Conservation (phyloP, 305 asterid genomes). For the Rubia peregrina region DNA sequence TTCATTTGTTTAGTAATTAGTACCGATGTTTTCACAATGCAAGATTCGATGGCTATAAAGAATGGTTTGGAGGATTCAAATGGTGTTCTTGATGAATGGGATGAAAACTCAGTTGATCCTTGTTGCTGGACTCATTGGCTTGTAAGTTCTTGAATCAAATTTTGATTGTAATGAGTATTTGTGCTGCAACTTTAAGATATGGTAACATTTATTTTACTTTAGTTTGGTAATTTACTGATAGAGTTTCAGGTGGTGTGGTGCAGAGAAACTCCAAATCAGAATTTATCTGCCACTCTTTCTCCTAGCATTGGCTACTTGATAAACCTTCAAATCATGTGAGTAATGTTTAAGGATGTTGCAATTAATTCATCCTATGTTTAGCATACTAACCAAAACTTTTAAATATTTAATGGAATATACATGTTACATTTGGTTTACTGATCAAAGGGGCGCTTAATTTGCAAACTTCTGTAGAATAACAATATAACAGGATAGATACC, state of each 20-base stretch:
- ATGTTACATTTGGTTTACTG: slow-evolving; percentile 3
- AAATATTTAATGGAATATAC: too few species aligned
- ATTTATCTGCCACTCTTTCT: slow-evolving; percentile 68
- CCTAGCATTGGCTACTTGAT: slow-evolving; percentile 83
- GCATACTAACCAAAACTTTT: background rate
- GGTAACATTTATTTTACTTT: background rate
- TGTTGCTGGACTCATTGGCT: slow-evolving; percentile 96
- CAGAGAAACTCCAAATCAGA: slow-evolving; percentile 86
- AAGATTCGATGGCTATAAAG: too few species aligned
- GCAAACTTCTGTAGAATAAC: slow-evolving; percentile 82
- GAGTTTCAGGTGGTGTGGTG: slow-evolving; percentile 43
- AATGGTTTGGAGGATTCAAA: slow-evolving; percentile 69
- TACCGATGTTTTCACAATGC: too few species aligned
- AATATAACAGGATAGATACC: slow-evolving; percentile 75
- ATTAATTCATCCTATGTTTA: background rate
- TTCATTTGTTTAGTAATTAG: too few species aligned
- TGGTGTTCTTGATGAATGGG: slow-evolving; percentile 96
- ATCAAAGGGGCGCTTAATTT: slow-evolving; percentile 1
- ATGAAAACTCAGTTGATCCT: slow-evolving; percentile 91
- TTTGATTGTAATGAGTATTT: background rate
- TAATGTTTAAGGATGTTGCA: background rate
- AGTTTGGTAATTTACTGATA: slow-evolving; percentile 13
- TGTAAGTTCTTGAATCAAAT: slow-evolving; percentile 29
- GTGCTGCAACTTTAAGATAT: background rate
- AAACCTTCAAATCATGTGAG: slow-evolving; percentile 86